Evolutionary conservation across 2,329 filamentous ascomycete genomes (phyloP).

Genomic region (Fusarium coicis): DNA sequence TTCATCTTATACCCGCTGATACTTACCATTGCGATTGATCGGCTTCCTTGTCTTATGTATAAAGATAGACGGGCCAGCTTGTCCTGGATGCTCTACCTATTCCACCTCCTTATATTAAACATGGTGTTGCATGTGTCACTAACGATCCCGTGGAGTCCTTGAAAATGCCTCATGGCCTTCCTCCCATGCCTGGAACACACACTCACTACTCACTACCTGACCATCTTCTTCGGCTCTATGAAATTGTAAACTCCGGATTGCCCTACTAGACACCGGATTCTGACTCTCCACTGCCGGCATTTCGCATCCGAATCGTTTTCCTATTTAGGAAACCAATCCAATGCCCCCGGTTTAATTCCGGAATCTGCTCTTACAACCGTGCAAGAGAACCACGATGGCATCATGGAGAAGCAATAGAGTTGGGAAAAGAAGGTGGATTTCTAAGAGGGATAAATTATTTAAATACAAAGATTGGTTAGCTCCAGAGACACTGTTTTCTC

Average conservation of each 20-base stretch:
- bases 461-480: conserved; percentile 6
- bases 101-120: not conserved
- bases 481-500: not conserved
- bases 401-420: not conserved
- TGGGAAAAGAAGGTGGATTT: not conserved
- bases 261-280: not conserved
- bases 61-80: not conserved
- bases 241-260: not conserved
- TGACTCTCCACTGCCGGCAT: not conserved
- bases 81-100: not conserved
- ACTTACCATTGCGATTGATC: not conserved
- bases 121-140: not conserved
- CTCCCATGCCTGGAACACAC: not conserved
- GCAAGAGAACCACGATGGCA: conserved; percentile 7
- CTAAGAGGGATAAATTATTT: not conserved
- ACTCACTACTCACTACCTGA: not conserved
- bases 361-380: conserved; percentile 12
- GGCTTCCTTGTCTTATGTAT: not conserved
- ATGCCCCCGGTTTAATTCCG: conserved; percentile 8
- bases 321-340: conserved; percentile 35
- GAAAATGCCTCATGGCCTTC: not conserved
- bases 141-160: not conserved
- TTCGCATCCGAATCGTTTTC: conserved; percentile 19
- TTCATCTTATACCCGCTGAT: not conserved
- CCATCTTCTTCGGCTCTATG: not conserved